These are phyloP conservation scores for Candida alai DNA, from an alignment of 805 yeast species.

Conservation along the genomic window DNA sequence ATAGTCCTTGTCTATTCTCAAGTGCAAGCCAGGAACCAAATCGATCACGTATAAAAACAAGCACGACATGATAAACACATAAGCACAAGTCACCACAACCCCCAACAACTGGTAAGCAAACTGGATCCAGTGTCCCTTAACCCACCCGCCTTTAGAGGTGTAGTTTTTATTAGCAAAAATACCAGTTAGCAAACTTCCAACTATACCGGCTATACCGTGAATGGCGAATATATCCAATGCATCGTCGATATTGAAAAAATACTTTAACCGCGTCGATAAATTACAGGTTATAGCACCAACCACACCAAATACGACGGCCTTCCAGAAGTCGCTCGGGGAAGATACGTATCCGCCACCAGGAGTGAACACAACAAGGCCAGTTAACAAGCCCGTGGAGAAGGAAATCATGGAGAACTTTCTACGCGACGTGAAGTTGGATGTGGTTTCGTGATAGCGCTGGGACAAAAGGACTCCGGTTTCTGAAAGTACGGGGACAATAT, in stretches of 20 bases:
- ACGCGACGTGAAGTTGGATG: slow-evolving; percentile 14
- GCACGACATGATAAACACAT: slow-evolving; percentile 31
- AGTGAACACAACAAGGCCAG: slow-evolving; percentile 40
- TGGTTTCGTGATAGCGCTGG: slow-evolving; percentile 17
- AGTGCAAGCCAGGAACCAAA: slow-evolving; percentile 37
- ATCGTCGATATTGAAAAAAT: slow-evolving; percentile 37
- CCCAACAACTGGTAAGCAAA: slow-evolving; percentile 39
- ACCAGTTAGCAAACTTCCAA: slow-evolving; percentile 39
- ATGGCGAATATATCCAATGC: slow-evolving; percentile 42
- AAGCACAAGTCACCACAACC: slow-evolving; percentile 28
- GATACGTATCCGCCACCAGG: slow-evolving; percentile 42
- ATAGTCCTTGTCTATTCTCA: slow-evolving; percentile 38
- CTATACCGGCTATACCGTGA: slow-evolving; percentile 40
- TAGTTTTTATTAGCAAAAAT: slow-evolving; percentile 33
- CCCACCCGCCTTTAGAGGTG: slow-evolving; percentile 39
- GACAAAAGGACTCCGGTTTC: slow-evolving; percentile 15
- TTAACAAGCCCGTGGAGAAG: slow-evolving; percentile 36
- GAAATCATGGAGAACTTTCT: slow-evolving; percentile 36
- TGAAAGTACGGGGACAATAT: slow-evolving; percentile 9
- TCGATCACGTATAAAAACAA: slow-evolving; percentile 34
- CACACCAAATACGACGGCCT: slow-evolving; percentile 35
- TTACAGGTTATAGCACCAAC: slow-evolving; percentile 36
- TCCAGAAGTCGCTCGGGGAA: slow-evolving; percentile 35
- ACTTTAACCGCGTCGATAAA: slow-evolving; percentile 38
- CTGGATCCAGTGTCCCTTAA: slow-evolving; percentile 36